Evolutionary conservation across 805 yeast species (phyloP).

Genomic region (Teunomyces atbi): DNA sequence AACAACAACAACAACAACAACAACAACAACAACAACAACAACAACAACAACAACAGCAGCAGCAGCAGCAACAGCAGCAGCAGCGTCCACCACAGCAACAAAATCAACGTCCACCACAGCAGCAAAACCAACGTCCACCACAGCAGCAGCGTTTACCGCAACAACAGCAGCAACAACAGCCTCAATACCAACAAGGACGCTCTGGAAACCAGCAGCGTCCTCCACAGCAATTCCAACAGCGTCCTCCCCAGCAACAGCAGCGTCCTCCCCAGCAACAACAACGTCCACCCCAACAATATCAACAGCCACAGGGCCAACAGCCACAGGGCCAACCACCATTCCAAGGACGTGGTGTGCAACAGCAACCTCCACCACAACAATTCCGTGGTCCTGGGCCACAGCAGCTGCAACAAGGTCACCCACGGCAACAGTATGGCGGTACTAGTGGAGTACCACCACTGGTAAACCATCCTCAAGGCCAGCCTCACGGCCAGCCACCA

Average conservation of each 20-base stretch:
- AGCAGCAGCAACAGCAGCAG: background rate
- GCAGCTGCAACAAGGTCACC: constrained; percentile 8
- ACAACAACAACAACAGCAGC: constrained; percentile 3
- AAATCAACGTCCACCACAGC: constrained; percentile 16
- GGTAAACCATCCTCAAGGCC: constrained; percentile 9
- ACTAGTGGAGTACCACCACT: constrained; percentile 8
- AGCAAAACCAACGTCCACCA: constrained; percentile 9
- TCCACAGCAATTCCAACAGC: constrained; percentile 11
- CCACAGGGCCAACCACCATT: constrained; percentile 3
- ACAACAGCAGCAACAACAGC: constrained; percentile 11
- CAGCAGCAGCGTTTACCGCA: constrained; percentile 12
- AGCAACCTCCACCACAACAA: constrained; percentile 11
- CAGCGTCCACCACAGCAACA: constrained; percentile 7
- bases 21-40: constrained; percentile 2
- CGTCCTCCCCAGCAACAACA: constrained; percentile 9
- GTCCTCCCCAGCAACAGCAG: constrained; percentile 11
- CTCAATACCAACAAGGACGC: constrained; percentile 16
- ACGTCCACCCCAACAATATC: constrained; percentile 11
- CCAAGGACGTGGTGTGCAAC: constrained; percentile 12
- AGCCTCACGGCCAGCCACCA: constrained; percentile 3
- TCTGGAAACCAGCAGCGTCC: too few species aligned
- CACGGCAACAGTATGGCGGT: constrained; percentile 12
- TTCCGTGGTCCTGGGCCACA: constrained; percentile 13
- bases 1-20: background rate
- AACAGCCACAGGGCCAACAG: background rate